Evolutionary conservation across 257 asterid species (phyloP).

Genomic region (Coffea eugenioides): DNA sequence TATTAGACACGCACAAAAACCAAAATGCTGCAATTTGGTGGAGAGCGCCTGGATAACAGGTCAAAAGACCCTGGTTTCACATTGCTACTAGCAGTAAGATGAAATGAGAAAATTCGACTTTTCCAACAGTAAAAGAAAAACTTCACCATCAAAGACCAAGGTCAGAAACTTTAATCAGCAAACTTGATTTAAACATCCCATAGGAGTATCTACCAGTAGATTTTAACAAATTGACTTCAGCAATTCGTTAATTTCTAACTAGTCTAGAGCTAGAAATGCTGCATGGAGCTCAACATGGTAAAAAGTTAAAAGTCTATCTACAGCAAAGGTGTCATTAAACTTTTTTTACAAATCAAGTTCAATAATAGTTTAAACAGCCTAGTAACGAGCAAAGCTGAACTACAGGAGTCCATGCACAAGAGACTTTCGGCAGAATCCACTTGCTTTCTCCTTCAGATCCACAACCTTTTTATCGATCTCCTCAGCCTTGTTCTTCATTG

Average conservation of each 20-base stretch:
- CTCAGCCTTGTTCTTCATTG: not conserved
- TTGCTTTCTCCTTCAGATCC: not conserved
- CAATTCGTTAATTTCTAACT: not conserved
- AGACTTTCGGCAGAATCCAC: not conserved
- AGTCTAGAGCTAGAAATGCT: not conserved
- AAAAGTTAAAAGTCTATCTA: not conserved
- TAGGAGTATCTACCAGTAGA: not conserved
- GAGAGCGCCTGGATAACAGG: not conserved
- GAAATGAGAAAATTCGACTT: not conserved
- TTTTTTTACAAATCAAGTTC: not conserved
- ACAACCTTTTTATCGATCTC: not conserved
- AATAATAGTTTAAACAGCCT: not conserved
- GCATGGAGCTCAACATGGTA: not conserved
- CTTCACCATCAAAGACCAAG: not conserved
- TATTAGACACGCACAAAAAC: not conserved
- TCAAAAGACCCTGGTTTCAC: not conserved
- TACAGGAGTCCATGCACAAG: conserved; percentile 12
- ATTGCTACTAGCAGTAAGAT: not conserved
- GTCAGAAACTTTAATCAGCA: not conserved
- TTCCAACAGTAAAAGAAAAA: not conserved
- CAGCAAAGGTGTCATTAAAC: not conserved
- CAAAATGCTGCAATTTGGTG: not conserved
- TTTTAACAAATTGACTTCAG: not conserved
- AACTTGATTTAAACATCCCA: not conserved
- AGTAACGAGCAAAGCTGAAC: not conserved